Conservation (phyloP, 2,329 filamentous ascomycete genomes). For the Periconia sp. region DNA sequence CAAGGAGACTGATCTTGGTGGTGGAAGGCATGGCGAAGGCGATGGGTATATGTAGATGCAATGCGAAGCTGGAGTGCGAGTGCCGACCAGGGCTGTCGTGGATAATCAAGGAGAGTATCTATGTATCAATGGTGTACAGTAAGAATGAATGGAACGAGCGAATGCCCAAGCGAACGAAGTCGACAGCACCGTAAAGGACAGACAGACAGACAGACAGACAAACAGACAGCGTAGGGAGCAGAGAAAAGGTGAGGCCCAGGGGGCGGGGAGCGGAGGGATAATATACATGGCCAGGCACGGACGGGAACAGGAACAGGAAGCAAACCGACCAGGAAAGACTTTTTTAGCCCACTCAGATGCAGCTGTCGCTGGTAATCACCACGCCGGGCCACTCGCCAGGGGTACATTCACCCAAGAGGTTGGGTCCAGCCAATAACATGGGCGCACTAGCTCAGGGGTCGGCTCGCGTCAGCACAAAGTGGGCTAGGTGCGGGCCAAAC, state of each 20-base stretch:
- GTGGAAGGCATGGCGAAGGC: slow-evolving; percentile 32
- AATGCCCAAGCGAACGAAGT: slow-evolving; percentile 44
- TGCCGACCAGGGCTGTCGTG: slow-evolving; percentile 48
- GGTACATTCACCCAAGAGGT: too few relatives aligned
- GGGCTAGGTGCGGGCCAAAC: too few relatives aligned
- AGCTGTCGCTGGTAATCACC: too few relatives aligned
- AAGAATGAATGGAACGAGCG: slow-evolving; percentile 45
- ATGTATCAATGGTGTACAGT: slow-evolving; percentile 20
- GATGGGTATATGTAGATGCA: neutral
- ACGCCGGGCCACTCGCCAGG: too few relatives aligned
- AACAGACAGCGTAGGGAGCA: slow-evolving; percentile 11
- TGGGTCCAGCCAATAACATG: too few relatives aligned
- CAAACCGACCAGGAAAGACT: neutral
- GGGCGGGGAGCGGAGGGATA: slow-evolving; percentile 22
- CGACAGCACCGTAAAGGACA: slow-evolving; percentile 31
- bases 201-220: slow-evolving; percentile 9
- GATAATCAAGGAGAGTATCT: slow-evolving; percentile 38
- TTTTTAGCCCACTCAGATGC: neutral
- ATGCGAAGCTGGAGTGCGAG: slow-evolving; percentile 13
- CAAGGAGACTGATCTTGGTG: slow-evolving; percentile 46
- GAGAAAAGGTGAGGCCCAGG: slow-evolving; percentile 24
- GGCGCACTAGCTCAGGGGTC: too few relatives aligned
- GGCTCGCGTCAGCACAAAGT: too few relatives aligned
- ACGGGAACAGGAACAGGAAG: neutral
- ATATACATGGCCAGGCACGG: slow-evolving; percentile 21